These are phyloP conservation scores for Claviceps quebecensis DNA, from an alignment of 2,329 filamentous ascomycete genomes.

Conservation along the genomic window DNA sequence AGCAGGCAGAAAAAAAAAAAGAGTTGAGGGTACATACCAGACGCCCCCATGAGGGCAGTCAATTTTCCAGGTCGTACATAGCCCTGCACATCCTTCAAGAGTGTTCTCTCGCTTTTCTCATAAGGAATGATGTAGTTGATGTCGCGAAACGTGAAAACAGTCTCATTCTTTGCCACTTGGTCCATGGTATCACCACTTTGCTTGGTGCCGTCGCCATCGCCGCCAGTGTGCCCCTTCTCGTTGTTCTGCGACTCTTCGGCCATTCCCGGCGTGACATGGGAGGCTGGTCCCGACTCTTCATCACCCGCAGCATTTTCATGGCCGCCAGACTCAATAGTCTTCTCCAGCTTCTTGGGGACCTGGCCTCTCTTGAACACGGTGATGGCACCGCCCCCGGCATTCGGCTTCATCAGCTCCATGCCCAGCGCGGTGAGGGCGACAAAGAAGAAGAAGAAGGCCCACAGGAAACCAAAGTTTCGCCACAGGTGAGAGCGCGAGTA, in stretches of 20 bases:
- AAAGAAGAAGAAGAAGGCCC: conserved; percentile 64
- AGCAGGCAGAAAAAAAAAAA: neutral
- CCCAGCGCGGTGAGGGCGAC: conserved; percentile 56
- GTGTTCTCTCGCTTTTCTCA: conserved; percentile 51
- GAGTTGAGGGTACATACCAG: conserved; percentile 16
- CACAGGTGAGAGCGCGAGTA: conserved; percentile 48
- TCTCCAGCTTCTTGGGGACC: conserved; percentile 42
- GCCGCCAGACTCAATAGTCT: conserved; percentile 39
- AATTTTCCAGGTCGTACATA: conserved; percentile 72
- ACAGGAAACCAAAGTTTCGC: conserved; percentile 67
- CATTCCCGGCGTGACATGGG: conserved; percentile 51
- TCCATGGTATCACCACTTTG: conserved; percentile 17
- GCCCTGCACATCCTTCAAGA: conserved; percentile 67
- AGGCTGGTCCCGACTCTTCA: conserved; percentile 27
- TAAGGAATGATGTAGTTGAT: conserved; percentile 35
- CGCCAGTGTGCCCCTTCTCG: neutral
- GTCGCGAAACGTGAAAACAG: conserved; percentile 38
- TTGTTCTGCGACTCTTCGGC: conserved; percentile 9
- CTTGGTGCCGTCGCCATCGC: conserved; percentile 15
- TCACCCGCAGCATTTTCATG: conserved; percentile 30
- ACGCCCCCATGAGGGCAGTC: conserved; percentile 61
- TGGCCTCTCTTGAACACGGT: conserved; percentile 51
- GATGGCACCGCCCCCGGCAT: conserved; percentile 43
- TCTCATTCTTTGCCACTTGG: conserved; percentile 47
- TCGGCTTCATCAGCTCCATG: conserved; percentile 51